Conservation (phyloP, 148 eudicot species). For the Fagopyrum homotropicum region DNA sequence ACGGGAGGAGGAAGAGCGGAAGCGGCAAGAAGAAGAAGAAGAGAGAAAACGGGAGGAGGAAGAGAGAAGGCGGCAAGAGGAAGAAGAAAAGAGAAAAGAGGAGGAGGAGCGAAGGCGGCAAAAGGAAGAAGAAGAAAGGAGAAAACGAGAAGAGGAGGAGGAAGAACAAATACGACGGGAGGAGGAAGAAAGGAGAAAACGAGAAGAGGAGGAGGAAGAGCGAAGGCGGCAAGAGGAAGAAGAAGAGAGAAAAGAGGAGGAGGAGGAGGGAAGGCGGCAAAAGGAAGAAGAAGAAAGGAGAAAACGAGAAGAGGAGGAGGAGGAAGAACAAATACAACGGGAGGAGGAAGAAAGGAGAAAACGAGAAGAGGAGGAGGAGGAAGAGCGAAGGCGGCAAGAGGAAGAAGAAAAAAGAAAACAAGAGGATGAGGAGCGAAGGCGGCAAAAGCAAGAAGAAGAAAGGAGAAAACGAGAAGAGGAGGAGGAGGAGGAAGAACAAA, state of each 20-base stretch:
- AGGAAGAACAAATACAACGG: neutral
- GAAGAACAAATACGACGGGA: neutral
- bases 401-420: conserved; percentile 18
- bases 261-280: neutral
- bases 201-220: neutral
- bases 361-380: conserved; percentile 18
- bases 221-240: neutral
- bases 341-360: neutral
- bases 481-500: neutral
- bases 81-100: conserved; percentile 11
- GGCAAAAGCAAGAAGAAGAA: conserved; percentile 24
- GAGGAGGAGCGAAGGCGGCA: neutral
- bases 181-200: conserved; percentile 10
- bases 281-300: neutral
- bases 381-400: conserved; percentile 12
- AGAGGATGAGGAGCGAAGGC: neutral
- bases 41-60: conserved; percentile 10
- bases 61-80: neutral
- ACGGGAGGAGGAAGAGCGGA: conserved; percentile 4
- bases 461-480: neutral
- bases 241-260: neutral
- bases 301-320: neutral
- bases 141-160: neutral
- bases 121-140: neutral
- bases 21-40: neutral